Conservation (phyloP, 768 basidiomycete genomes). For the Cubamyces lactineus region DNA sequence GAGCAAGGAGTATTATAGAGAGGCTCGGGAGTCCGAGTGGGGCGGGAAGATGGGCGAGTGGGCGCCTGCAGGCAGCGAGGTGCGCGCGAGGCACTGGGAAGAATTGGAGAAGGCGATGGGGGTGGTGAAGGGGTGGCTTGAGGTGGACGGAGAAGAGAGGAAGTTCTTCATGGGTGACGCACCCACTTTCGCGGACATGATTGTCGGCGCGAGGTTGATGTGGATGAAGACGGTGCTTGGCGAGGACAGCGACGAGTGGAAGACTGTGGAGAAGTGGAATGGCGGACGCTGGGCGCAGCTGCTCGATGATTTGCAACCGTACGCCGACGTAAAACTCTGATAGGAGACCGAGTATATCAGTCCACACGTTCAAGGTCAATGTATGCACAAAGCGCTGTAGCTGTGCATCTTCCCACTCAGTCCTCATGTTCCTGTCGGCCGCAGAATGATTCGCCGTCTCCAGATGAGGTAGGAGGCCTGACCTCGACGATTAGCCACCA, state of each 20-base stretch:
- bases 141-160: constrained; percentile 31
- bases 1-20: constrained; percentile 36
- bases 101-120: constrained; percentile 32
- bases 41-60: constrained; percentile 43
- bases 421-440: too few species aligned
- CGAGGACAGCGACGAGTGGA: constrained; percentile 37
- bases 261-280: constrained; percentile 40
- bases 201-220: constrained; percentile 38
- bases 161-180: constrained; percentile 39
- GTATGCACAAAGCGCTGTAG: too few species aligned
- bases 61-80: constrained; percentile 22
- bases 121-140: constrained; percentile 36
- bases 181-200: constrained; percentile 40
- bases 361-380: too few species aligned
- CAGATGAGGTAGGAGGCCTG: too few species aligned
- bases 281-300: constrained; percentile 43
- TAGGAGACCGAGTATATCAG: neutral
- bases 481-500: too few species aligned
- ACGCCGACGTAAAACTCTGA: constrained; percentile 24
- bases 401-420: too few species aligned
- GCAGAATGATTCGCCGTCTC: too few species aligned
- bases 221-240: constrained; percentile 41
- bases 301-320: constrained; percentile 36
- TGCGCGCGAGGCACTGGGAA: constrained; percentile 34
- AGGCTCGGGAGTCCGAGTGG: constrained; percentile 37